Percentiles rank a stretch among this genome's conserved stretches.
Conservation (phyloP, 495 filamentous ascomycete species). For the Neurospora intermedia region DNA sequence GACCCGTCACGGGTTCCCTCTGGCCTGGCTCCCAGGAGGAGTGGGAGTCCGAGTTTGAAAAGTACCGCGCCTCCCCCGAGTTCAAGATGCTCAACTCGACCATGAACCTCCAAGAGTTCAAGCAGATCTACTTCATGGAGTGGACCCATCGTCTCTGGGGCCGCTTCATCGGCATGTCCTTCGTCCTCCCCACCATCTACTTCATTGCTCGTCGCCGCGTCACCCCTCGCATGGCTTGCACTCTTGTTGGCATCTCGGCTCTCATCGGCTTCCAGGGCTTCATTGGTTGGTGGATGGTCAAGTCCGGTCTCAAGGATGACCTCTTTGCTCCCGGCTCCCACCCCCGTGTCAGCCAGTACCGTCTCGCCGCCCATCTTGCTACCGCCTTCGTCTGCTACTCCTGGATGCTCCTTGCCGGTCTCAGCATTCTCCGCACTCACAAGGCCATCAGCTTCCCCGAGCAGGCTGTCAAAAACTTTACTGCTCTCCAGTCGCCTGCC, state of each 20-base stretch:
- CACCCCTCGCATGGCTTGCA: constrained; percentile 60
- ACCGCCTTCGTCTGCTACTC: constrained; percentile 84
- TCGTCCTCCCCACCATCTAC: constrained; percentile 77
- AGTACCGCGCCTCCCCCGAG: constrained; percentile 84
- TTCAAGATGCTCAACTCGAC: constrained; percentile 81
- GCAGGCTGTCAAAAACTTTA: constrained; percentile 42
- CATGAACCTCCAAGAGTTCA: constrained; percentile 88
- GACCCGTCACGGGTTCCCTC: constrained; percentile 86
- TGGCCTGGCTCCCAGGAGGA: constrained; percentile 64
- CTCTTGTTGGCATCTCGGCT: constrained; percentile 71
- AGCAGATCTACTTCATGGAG: constrained; percentile 99
- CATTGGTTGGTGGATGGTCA: constrained; percentile 99
- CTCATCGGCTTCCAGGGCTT: constrained; percentile 93
- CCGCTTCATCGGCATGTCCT: constrained; percentile 80
- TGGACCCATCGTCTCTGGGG: constrained; percentile 96
- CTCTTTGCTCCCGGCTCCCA: constrained; percentile 83
- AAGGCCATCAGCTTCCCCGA: constrained; percentile 53
- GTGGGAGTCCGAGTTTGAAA: constrained; percentile 87
- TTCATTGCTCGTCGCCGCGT: constrained; percentile 77
- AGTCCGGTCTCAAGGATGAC: constrained; percentile 87
- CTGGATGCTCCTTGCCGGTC: constrained; percentile 89
- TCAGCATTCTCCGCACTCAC: constrained; percentile 68
- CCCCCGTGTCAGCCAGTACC: constrained; percentile 88
- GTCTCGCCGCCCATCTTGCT: constrained; percentile 78
- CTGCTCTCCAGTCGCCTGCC: constrained; percentile 49